phyloP scores from a whole-genome alignment of 2,329 filamentous ascomycete species.

The Hortaea werneckii region DNA sequence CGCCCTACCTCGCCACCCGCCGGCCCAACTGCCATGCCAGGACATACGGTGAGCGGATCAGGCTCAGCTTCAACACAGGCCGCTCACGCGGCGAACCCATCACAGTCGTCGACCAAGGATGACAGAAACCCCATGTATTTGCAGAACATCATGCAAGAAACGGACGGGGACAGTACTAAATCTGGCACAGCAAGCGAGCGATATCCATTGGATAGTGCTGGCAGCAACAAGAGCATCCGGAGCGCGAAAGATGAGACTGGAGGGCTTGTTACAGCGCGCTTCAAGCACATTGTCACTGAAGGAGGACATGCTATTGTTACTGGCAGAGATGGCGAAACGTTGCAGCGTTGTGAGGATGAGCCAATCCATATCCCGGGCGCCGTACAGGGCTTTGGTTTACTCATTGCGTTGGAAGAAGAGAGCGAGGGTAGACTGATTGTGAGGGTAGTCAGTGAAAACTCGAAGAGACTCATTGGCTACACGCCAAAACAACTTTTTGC shows the following conservation, averaged over 20 bases:
- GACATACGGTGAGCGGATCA: not conserved
- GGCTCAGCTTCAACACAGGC: not conserved
- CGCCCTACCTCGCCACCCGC: not conserved
- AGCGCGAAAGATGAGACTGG: conserved; percentile 33
- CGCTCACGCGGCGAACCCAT: not conserved
- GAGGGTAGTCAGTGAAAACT: conserved; percentile 73
- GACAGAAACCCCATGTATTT: conserved; percentile 5
- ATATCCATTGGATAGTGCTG: conserved; percentile 16
- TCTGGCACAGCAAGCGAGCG: conserved; percentile 14
- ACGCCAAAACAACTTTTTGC: conserved; percentile 65
- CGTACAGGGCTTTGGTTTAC: conserved; percentile 66
- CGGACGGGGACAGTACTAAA: conserved; percentile 12
- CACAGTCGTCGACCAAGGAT: not conserved
- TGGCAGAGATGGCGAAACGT: conserved; percentile 57
- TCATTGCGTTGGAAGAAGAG: conserved; percentile 66
- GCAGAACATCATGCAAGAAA: conserved; percentile 4
- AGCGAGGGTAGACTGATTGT: conserved; percentile 56
- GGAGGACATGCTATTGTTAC: conserved; percentile 77
- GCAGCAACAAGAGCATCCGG: conserved; percentile 25
- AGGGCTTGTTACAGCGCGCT: conserved; percentile 58
- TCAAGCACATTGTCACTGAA: conserved; percentile 66
- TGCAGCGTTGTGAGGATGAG: conserved; percentile 82
- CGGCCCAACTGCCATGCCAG: not conserved
- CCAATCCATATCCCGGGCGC: conserved; percentile 81
- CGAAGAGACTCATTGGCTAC: conserved; percentile 63